These are phyloP conservation scores for Microbotryum scabiosae DNA, from an alignment of 1,284 basidiomycete species.

Conservation along the genomic window DNA sequence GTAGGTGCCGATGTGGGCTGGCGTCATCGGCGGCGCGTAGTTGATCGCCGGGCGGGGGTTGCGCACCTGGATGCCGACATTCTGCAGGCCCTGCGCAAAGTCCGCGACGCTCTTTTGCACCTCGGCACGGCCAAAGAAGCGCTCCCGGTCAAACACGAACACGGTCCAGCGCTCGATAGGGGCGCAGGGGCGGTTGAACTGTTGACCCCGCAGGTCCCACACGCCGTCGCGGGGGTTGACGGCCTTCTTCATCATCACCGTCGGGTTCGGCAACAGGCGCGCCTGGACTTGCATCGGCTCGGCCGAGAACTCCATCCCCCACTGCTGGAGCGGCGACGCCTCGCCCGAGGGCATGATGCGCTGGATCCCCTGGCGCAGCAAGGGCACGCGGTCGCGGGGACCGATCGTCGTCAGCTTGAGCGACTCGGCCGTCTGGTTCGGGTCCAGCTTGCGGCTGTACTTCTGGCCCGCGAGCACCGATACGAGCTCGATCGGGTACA, in stretches of 20 bases:
- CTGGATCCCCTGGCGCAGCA: slow-evolving; percentile 1
- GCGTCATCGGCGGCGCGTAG: slow-evolving; percentile 7
- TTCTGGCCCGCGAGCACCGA: slow-evolving; percentile 6
- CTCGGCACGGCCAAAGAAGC: not conserved
- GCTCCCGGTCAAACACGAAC: not conserved
- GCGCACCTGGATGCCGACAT: not conserved
- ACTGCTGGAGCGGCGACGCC: not conserved
- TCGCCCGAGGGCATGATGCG: slow-evolving; percentile 5
- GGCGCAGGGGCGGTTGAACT: not conserved
- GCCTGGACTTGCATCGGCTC: slow-evolving; percentile 8
- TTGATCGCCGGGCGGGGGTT: slow-evolving; percentile 5
- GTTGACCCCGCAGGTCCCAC: slow-evolving; percentile 5
- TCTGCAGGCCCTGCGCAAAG: not conserved
- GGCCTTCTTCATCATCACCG: slow-evolving; percentile 1
- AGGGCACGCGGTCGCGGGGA: slow-evolving; percentile 2
- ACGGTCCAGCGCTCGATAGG: not conserved
- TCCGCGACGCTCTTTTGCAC: not conserved
- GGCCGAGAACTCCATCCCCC: not conserved
- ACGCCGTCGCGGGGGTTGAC: not conserved
- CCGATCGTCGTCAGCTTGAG: slow-evolving; percentile 20
- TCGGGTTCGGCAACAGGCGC: slow-evolving; percentile 6
- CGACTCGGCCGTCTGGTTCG: slow-evolving; percentile 9
- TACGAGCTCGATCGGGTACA: slow-evolving; percentile 19
- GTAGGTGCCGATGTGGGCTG: not conserved
- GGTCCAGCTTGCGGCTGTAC: slow-evolving; percentile 7